Evolutionary conservation across 164 flowering plant species (phyloP).

Genomic region (Aristolochia fimbriata): DNA sequence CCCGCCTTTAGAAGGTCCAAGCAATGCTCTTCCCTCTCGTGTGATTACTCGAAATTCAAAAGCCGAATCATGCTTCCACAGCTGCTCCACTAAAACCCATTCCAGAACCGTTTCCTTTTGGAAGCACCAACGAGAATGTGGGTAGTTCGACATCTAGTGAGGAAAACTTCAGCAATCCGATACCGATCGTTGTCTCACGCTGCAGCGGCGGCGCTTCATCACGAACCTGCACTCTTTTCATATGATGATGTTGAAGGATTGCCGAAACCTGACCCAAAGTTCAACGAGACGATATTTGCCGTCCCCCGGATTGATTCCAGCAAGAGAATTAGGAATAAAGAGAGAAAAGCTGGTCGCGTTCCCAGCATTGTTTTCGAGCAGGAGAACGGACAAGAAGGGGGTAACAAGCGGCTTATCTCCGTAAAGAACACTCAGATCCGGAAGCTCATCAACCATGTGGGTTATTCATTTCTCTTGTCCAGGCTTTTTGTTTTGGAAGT

Average conservation of each 20-base stretch:
- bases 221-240: constrained; percentile 16
- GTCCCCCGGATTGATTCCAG: constrained; percentile 59
- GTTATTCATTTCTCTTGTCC: constrained; percentile 62
- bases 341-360: constrained; percentile 64
- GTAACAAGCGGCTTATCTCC: constrained; percentile 82
- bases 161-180: no score
- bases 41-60: no score
- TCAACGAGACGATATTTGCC: constrained; percentile 61
- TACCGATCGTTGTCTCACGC: constrained; percentile 34
- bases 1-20: no score
- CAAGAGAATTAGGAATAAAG: constrained; percentile 40
- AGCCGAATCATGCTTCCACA: no score
- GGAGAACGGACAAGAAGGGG: constrained; percentile 85
- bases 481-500: constrained; percentile 76
- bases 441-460: constrained; percentile 60
- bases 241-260: constrained; percentile 43
- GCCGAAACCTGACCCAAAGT: constrained; percentile 72
- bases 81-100: no score
- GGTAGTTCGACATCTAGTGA: no score
- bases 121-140: no score
- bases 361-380: constrained; percentile 89
- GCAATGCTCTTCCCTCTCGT: no score
- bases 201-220: constrained; percentile 27
- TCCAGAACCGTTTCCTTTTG: no score
- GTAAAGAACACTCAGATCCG: constrained; percentile 65